Percentiles rank a stretch among this genome's conserved stretches.
These are phyloP conservation scores for Zasmidium angulare DNA, from an alignment of 2,329 filamentous ascomycete genomes.

Conservation along the genomic window DNA sequence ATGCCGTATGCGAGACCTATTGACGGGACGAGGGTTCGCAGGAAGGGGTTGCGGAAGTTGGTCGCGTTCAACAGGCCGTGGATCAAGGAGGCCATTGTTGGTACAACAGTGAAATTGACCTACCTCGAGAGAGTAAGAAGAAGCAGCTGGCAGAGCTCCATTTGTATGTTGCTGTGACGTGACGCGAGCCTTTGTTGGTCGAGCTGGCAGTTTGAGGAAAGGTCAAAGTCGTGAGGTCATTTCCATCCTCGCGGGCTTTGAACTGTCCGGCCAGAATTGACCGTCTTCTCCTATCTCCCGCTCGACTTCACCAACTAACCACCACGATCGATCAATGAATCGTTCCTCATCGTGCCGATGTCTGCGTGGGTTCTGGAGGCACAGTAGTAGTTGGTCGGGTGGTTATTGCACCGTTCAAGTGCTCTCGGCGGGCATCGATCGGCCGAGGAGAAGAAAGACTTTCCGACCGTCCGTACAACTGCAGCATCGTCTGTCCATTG, in stretches of 20 bases:
- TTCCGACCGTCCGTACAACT: not conserved
- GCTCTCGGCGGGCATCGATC: not conserved
- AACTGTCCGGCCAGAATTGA: constrained; percentile 3
- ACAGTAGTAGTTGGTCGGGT: not conserved
- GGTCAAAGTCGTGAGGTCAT: constrained; percentile 13
- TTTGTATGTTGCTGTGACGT: not conserved
- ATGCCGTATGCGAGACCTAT: constrained; percentile 63
- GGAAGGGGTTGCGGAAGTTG: constrained; percentile 61
- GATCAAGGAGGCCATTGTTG: constrained; percentile 37
- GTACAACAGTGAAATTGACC: not conserved
- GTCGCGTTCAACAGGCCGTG: constrained; percentile 58
- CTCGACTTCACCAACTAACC: no score
- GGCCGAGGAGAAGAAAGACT: not conserved
- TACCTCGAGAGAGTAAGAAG: not conserved
- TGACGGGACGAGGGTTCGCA: constrained; percentile 62
- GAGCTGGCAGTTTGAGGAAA: constrained; percentile 1
- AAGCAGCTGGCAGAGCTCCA: not conserved
- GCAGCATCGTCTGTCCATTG: no score
- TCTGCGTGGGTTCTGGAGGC: not conserved
- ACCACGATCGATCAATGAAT: not conserved
- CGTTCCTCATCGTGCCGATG: not conserved
- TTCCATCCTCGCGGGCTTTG: constrained; percentile 6
- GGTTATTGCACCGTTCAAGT: not conserved
- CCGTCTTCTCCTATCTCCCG: not conserved
- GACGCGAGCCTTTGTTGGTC: not conserved